Evolutionary conservation across 2,329 filamentous ascomycete species (phyloP).

Genomic region (Dactylonectria estremocensis): DNA sequence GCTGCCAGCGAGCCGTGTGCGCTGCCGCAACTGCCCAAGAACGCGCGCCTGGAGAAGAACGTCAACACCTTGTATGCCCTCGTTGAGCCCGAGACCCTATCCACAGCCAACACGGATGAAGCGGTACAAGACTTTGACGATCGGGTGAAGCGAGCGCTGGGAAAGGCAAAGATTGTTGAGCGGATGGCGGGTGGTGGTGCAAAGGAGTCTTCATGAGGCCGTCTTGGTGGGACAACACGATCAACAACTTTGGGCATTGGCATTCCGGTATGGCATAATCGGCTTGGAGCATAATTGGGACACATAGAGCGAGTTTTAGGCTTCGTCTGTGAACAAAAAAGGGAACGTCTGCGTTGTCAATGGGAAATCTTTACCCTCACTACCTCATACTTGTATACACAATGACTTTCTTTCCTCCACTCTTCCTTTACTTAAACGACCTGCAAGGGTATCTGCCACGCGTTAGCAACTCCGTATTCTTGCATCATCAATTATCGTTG

Average conservation of each 20-base stretch:
- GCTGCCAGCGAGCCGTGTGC: slow-evolving; percentile 25
- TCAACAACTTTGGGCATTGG: slow-evolving; percentile 16
- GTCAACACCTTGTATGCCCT: slow-evolving; percentile 82
- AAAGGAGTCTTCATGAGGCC: slow-evolving; percentile 36
- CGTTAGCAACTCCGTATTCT: slow-evolving; percentile 37
- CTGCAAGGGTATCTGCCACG: slow-evolving; percentile 73
- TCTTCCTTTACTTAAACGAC: slow-evolving; percentile 66
- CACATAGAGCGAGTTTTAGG: slow-evolving; percentile 23
- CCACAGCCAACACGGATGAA: slow-evolving; percentile 88
- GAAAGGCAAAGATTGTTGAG: slow-evolving; percentile 89
- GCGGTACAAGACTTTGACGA: slow-evolving; percentile 94
- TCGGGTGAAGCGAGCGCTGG: slow-evolving; percentile 84
- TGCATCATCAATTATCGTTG: not conserved
- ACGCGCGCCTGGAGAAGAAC: slow-evolving; percentile 82
- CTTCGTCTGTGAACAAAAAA: slow-evolving; percentile 31
- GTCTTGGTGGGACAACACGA: slow-evolving; percentile 16
- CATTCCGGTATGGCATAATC: slow-evolving; percentile 24
- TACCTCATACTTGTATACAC: slow-evolving; percentile 51
- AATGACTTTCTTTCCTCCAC: slow-evolving; percentile 36
- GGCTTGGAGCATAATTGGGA: slow-evolving; percentile 17
- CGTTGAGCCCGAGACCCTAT: slow-evolving; percentile 83
- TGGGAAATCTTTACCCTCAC: slow-evolving; percentile 50
- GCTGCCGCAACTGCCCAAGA: slow-evolving; percentile 65
- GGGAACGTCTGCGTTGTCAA: slow-evolving; percentile 50
- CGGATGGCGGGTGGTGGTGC: slow-evolving; percentile 66